These are phyloP conservation scores for Eucalyptus globulus DNA, from an alignment of 345 rosid genomes.

Conservation along the genomic window DNA sequence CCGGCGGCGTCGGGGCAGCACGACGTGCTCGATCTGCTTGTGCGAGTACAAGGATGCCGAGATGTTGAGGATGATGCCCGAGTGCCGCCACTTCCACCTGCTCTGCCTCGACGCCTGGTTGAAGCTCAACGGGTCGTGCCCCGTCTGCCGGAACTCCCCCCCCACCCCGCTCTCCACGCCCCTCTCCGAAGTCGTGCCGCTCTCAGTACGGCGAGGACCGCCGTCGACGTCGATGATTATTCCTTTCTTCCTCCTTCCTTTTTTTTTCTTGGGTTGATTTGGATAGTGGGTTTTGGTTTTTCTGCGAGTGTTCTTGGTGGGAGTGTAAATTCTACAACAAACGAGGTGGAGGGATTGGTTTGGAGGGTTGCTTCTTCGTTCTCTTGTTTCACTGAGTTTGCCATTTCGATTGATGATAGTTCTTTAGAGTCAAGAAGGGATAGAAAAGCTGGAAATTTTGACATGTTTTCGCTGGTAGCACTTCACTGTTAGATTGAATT, in stretches of 20 bases:
- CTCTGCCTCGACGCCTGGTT: constrained; percentile 89
- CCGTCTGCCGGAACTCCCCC: constrained; percentile 97
- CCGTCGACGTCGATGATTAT: constrained; percentile 40
- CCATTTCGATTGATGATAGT: not conserved
- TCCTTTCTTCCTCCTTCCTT: not conserved
- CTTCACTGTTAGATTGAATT: not conserved
- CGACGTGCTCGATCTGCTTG: constrained; percentile 78
- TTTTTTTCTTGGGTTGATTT: not conserved
- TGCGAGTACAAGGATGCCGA: constrained; percentile 85
- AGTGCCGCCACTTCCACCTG: constrained; percentile 83
- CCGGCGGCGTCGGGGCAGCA: constrained; percentile 1
- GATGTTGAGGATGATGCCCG: constrained; percentile 99
- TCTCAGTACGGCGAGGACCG: constrained; percentile 90
- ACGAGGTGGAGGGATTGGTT: not conserved
- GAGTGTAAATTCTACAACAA: not conserved
- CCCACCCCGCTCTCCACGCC: constrained; percentile 99
- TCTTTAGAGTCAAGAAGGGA: not conserved
- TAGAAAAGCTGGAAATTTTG: not conserved
- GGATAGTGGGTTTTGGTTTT: not conserved
- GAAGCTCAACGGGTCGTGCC: constrained; percentile 95
- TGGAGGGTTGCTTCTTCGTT: not conserved
- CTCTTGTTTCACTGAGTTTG: not conserved
- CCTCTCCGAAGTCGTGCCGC: constrained; percentile 86
- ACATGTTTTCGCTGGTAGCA: not conserved
- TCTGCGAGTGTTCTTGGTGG: not conserved